Evolutionary conservation across 169 alveolate genomes (phyloP).

Genomic region (Babesia ovis): DNA sequence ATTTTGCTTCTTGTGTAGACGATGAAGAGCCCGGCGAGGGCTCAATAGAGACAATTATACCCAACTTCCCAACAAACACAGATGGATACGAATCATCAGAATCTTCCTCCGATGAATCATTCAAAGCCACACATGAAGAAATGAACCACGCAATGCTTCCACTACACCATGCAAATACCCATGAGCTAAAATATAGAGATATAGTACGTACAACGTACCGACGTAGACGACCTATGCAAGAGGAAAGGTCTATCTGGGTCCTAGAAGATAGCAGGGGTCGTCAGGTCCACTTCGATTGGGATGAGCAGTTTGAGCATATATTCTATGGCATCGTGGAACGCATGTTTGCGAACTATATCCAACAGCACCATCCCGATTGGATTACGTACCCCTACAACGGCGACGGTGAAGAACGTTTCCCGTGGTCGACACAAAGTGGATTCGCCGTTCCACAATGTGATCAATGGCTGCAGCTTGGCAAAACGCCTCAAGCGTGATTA

Average conservation of each 20-base stretch:
- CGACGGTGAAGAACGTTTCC: constrained; percentile 17
- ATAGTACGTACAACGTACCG: constrained; percentile 53
- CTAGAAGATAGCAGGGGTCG: constrained; percentile 75
- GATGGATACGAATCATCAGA: constrained; percentile 6
- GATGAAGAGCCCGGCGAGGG: background rate
- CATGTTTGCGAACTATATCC: constrained; percentile 69
- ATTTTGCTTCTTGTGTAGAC: constrained; percentile 2
- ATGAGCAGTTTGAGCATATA: constrained; percentile 72
- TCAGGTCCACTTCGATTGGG: constrained; percentile 81
- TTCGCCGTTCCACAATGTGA: constrained; percentile 15
- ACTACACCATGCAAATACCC: constrained; percentile 58
- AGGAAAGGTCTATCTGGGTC: constrained; percentile 75
- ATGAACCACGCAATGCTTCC: background rate
- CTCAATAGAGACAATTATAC: background rate
- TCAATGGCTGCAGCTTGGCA: constrained; percentile 20
- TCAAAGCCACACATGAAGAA: constrained; percentile 4
- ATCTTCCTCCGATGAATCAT: constrained; percentile 12
- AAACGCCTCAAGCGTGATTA: background rate
- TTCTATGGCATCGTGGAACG: constrained; percentile 77
- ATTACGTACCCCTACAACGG: constrained; percentile 53
- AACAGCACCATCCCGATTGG: constrained; percentile 57
- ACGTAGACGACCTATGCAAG: constrained; percentile 43
- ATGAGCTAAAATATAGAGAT: constrained; percentile 59
- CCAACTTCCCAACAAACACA: background rate
- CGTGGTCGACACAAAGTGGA: constrained; percentile 11